These are phyloP conservation scores for Salvia rosmarinus DNA, from an alignment of 257 asterid species.

Conservation along the genomic window DNA sequence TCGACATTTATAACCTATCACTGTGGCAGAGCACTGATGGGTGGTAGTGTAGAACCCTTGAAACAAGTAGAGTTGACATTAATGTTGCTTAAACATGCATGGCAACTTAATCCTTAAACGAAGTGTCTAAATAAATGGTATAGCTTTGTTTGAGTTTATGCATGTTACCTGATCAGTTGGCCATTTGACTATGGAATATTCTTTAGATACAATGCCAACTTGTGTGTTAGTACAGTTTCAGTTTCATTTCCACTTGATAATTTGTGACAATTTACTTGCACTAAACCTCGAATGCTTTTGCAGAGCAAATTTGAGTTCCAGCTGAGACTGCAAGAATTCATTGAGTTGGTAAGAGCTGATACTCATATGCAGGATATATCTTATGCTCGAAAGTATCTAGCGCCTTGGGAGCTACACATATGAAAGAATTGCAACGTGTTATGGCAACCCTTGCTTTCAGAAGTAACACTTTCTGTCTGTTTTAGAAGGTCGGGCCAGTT, in stretches of 20 bases:
- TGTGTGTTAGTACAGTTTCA: background rate
- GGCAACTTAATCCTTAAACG: background rate
- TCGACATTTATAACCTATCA: no score
- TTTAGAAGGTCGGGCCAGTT: slow-evolving; percentile 66
- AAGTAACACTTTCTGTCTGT: slow-evolving; percentile 78
- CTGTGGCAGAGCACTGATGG: no score
- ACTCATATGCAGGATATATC: slow-evolving; percentile 71
- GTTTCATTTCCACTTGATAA: slow-evolving; percentile 17
- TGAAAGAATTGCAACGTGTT: slow-evolving; percentile 30
- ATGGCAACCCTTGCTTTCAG: slow-evolving; percentile 89
- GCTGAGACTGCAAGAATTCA: slow-evolving; percentile 89
- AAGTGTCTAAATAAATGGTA: background rate
- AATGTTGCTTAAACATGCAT: no score
- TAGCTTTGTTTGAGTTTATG: slow-evolving; percentile 9
- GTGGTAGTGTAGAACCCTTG: no score
- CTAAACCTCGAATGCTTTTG: slow-evolving; percentile 35
- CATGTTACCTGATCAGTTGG: background rate
- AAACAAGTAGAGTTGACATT: no score
- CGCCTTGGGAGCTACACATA: no score
- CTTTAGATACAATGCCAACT: slow-evolving; percentile 19
- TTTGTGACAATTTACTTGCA: slow-evolving; percentile 13
- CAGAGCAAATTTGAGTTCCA: slow-evolving; percentile 99
- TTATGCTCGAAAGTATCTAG: slow-evolving; percentile 56
- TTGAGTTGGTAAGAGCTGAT: slow-evolving; percentile 90
- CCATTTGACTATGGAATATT: slow-evolving; percentile 1